phyloP scores from a whole-genome alignment of 148 eudicot genomes.

The Rheum nobile region DNA sequence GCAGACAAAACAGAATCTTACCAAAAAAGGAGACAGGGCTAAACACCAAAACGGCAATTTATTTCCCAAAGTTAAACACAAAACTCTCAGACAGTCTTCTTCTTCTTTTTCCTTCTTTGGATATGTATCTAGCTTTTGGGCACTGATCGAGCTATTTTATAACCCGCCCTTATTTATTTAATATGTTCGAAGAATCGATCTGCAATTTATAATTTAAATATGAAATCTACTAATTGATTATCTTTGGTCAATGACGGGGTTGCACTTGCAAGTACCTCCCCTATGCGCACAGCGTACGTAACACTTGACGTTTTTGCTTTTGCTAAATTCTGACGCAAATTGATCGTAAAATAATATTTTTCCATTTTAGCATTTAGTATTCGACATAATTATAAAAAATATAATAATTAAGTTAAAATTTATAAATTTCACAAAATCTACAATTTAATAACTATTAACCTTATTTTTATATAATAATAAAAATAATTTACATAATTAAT shows the following conservation, averaged over 20 bases:
- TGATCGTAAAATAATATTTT: neutral
- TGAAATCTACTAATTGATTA: neutral
- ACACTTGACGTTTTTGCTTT: neutral
- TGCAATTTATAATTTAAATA: neutral
- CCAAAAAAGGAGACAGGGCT: neutral
- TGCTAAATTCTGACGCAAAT: neutral
- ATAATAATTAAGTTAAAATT: too few relatives aligned
- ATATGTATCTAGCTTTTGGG: neutral
- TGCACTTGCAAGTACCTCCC: neutral
- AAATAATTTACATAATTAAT: too few relatives aligned
- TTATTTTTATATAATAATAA: too few relatives aligned
- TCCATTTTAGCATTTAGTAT: too few relatives aligned
- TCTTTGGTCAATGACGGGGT: neutral
- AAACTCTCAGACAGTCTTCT: neutral
- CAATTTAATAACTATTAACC: too few relatives aligned
- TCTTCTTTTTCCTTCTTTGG: neutral
- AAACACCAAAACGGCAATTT: neutral
- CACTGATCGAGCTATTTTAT: neutral
- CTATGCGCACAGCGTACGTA: neutral
- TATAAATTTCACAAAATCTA: too few relatives aligned
- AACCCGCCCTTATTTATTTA: neutral
- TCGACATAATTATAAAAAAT: too few relatives aligned
- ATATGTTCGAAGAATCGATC: neutral
- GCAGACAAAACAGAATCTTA: neutral
- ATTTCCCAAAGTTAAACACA: neutral